Evolutionary conservation across 345 rosid genomes (phyloP).

Genomic region (Salix viminalis): DNA sequence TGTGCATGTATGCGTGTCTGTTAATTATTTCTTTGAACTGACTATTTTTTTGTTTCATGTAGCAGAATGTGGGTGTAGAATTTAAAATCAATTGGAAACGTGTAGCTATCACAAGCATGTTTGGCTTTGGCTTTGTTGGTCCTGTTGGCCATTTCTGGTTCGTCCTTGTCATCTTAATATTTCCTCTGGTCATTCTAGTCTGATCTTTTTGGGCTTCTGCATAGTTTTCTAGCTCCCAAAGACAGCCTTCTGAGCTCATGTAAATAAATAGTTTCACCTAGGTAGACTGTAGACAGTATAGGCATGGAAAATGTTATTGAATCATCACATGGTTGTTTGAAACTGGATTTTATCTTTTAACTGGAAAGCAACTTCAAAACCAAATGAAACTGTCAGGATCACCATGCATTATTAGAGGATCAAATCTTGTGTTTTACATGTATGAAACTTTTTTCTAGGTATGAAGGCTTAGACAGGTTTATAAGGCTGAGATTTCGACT

Average conservation of each 20-base stretch:
- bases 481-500: conserved; percentile 60
- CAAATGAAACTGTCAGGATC: not conserved
- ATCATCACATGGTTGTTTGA: not conserved
- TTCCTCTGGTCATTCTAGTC: not conserved
- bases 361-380: not conserved
- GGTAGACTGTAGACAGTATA: not conserved
- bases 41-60: conserved; percentile 7
- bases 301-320: not conserved
- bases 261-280: not conserved
- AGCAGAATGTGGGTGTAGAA: conserved; percentile 50
- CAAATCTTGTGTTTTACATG: not conserved
- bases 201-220: conserved; percentile 2
- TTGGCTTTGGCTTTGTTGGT: conserved; percentile 79
- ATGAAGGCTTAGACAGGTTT: conserved; percentile 70
- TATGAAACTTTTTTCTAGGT: conserved; percentile 39
- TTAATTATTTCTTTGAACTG: not conserved
- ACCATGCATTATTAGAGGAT: not conserved
- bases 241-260: not conserved
- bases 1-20: not conserved
- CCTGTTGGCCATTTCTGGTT: conserved; percentile 87
- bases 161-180: conserved; percentile 19
- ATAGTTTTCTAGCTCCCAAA: not conserved
- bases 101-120: conserved; percentile 65
- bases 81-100: conserved; percentile 73
- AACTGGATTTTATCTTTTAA: not conserved